Percentiles rank a stretch among this genome's conserved stretches.
Conservation (phyloP, 306 rosid species). For the Geum urbanum region DNA sequence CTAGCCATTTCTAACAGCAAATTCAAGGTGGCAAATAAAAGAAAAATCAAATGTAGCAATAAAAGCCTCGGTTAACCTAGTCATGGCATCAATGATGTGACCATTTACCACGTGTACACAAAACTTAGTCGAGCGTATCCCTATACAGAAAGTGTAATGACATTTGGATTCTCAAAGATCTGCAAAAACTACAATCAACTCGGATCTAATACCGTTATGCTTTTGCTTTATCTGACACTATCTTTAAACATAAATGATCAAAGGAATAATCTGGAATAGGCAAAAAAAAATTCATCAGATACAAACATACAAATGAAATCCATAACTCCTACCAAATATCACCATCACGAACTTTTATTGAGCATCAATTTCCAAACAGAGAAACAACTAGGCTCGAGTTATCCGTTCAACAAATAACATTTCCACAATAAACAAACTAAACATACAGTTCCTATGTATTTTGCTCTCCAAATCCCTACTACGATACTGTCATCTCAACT, state of each 20-base stretch:
- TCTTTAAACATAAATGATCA: conserved; percentile 1
- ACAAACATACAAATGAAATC: not conserved
- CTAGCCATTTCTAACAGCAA: not conserved
- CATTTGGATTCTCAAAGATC: conserved; percentile 6
- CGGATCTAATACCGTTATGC: not conserved
- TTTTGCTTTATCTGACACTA: not conserved
- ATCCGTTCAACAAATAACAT: not conserved
- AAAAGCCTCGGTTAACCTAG: conserved; percentile 1
- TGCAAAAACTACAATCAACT: not conserved
- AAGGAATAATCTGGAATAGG: conserved; percentile 5
- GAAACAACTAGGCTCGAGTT: not conserved
- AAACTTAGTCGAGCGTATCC: not conserved
- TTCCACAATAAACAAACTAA: not conserved
- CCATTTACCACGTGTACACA: not conserved
- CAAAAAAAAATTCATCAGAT: not conserved
- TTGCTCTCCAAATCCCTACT: not conserved
- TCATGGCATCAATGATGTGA: not conserved
- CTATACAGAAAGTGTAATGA: not conserved
- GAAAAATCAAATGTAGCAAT: not conserved
- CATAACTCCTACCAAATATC: not conserved
- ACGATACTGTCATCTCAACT: not conserved
- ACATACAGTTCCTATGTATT: not conserved
- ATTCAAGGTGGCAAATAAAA: not conserved
- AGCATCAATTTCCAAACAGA: not conserved
- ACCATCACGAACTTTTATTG: not conserved